phyloP scores from a whole-genome alignment of 2,329 filamentous ascomycete species.

The Fusarium brevicatenulatum region DNA sequence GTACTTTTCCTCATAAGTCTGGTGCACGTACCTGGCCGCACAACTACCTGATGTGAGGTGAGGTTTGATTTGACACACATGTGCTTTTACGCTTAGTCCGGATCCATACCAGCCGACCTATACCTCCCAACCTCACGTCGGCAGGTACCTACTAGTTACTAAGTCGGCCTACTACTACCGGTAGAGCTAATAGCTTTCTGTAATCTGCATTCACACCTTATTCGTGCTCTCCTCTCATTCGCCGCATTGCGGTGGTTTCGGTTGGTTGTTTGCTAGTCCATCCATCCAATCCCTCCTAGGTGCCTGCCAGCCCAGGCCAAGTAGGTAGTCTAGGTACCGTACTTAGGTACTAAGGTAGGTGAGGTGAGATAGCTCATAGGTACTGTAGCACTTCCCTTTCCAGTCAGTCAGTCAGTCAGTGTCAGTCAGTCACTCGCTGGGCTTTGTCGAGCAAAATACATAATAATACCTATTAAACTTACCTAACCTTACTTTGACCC shows the following conservation, averaged over 20 bases:
- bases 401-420: not conserved
- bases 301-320: not conserved
- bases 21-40: slow-evolving; percentile 15
- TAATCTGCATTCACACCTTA: slow-evolving; percentile 32
- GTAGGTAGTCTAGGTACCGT: not conserved
- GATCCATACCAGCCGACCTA: not conserved
- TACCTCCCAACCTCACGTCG: not conserved
- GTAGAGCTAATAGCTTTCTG: slow-evolving; percentile 17
- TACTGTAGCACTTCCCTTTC: slow-evolving; percentile 29
- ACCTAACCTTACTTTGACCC: slow-evolving; percentile 25
- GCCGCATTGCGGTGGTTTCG: slow-evolving; percentile 28
- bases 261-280: slow-evolving; percentile 36
- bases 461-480: slow-evolving; percentile 18
- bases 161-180: not conserved
- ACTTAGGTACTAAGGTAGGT: not conserved
- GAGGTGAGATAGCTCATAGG: slow-evolving; percentile 13
- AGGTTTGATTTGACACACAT: slow-evolving; percentile 14
- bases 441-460: not conserved
- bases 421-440: not conserved
- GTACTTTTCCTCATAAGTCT: not conserved
- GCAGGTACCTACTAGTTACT: not conserved
- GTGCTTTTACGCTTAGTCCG: slow-evolving; percentile 23
- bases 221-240: slow-evolving; percentile 31
- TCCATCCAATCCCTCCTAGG: slow-evolving; percentile 7
- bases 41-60: slow-evolving; percentile 23